These are phyloP conservation scores for Cryptosporidium xiaoi DNA, from an alignment of 169 alveolate species.

Conservation along the genomic window DNA sequence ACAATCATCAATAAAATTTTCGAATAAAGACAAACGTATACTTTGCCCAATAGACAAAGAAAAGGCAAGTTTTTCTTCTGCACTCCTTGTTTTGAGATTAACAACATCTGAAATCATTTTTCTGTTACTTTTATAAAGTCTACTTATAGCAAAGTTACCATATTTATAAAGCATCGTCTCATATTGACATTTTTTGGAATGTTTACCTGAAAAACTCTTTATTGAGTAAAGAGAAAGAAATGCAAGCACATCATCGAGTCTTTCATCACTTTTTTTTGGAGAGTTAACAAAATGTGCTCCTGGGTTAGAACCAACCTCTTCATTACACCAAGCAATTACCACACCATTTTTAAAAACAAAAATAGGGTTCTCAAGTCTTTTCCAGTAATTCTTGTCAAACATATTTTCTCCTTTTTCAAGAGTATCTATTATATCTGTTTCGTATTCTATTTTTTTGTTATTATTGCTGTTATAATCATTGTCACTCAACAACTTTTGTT, in stretches of 20 bases:
- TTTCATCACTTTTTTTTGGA: conserved; percentile 75
- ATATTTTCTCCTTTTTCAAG: conserved; percentile 23
- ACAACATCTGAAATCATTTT: conserved; percentile 75
- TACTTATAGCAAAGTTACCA: conserved; percentile 66
- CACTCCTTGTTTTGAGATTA: conserved; percentile 74
- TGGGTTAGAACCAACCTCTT: conserved; percentile 23
- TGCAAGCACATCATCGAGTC: conserved; percentile 72
- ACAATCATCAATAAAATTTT: conserved; percentile 78
- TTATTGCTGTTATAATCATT: not conserved
- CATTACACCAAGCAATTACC: conserved; percentile 78
- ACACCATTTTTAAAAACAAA: conserved; percentile 79
- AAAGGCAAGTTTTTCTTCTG: conserved; percentile 79
- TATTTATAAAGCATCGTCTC: conserved; percentile 64
- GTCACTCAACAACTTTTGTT: too few species aligned
- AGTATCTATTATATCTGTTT: not conserved
- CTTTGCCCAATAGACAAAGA: conserved; percentile 80
- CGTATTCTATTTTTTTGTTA: not conserved
- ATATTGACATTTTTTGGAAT: conserved; percentile 35
- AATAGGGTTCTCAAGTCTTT: conserved; percentile 67
- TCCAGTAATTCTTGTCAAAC: conserved; percentile 52
- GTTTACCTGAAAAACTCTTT: conserved; percentile 49
- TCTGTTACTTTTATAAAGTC: conserved; percentile 49
- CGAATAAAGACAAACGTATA: conserved; percentile 78
- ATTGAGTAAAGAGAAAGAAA: conserved; percentile 74
- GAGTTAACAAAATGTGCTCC: conserved; percentile 32